phyloP scores from a whole-genome alignment of 2,329 filamentous ascomycete genomes.

The Fusarium sarcochroum region DNA sequence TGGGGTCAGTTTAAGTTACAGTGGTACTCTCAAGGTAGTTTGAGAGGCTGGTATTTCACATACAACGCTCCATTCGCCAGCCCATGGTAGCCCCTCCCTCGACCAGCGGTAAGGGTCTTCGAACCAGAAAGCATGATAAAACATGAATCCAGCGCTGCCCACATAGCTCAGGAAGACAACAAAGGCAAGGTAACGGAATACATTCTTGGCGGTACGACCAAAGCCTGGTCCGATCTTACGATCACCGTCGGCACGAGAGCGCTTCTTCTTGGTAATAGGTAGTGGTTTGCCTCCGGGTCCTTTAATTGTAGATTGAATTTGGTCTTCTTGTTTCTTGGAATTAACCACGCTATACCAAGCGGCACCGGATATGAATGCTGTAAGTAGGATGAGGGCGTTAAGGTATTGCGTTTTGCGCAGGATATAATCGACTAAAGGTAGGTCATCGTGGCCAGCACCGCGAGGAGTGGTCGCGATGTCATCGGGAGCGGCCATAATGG shows the following conservation, averaged over 20 bases:
- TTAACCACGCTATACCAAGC: conserved; percentile 68
- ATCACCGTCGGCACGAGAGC: conserved; percentile 62
- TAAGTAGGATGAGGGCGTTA: conserved; percentile 67
- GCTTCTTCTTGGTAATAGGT: conserved; percentile 74
- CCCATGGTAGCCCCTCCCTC: conserved; percentile 73
- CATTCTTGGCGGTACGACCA: conserved; percentile 74
- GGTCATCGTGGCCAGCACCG: conserved; percentile 43
- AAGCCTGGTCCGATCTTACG: conserved; percentile 66
- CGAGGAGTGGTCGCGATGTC: conserved; percentile 49
- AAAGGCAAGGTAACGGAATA: conserved; percentile 82
- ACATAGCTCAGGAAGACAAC: conserved; percentile 82
- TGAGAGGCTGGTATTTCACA: conserved; percentile 52
- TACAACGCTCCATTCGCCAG: conserved; percentile 83
- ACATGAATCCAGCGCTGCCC: conserved; percentile 79
- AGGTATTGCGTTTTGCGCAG: conserved; percentile 64
- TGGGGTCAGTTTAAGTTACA: conserved; percentile 39
- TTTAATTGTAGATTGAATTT: conserved; percentile 64
- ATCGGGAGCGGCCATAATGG: conserved; percentile 54
- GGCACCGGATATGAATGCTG: conserved; percentile 65
- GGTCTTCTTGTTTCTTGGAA: conserved; percentile 64
- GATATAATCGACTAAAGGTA: conserved; percentile 57
- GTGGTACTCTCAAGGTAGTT: conserved; percentile 4
- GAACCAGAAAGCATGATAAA: conserved; percentile 76
- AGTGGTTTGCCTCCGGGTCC: conserved; percentile 93
- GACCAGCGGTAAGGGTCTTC: conserved; percentile 58